A percentile compares a stretch with the other conserved stretches of the same genome.
Conservation (phyloP, 306 rosid genomes). For the Lablab purpureus region DNA sequence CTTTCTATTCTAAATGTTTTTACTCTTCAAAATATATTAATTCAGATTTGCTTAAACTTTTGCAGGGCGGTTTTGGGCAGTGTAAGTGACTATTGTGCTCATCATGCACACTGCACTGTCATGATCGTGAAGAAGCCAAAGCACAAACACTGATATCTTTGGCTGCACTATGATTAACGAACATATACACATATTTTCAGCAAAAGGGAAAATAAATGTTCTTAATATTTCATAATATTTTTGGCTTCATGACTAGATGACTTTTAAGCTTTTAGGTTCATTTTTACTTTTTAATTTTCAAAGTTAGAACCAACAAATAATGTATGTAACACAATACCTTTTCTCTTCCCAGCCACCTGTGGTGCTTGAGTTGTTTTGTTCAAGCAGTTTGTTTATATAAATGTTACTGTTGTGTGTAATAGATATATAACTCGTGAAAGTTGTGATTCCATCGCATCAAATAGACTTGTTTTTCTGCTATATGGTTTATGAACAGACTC, state of each 20-base stretch:
- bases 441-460: not conserved
- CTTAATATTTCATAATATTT: not conserved
- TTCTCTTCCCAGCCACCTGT: not conserved
- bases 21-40: not conserved
- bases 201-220: conserved; percentile 8
- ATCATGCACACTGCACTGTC: conserved; percentile 79
- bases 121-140: conserved; percentile 90
- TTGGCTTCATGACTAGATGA: conserved; percentile 9
- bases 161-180: not conserved
- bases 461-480: not conserved
- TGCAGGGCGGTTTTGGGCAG: conserved; percentile 85
- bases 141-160: conserved; percentile 47
- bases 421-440: not conserved
- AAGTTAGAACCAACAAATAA: not conserved
- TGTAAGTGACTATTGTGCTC: conserved; percentile 87
- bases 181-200: not conserved
- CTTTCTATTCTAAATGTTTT: not conserved
- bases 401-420: not conserved
- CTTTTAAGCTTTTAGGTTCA: conserved; percentile 19
- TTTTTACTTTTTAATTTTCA: not conserved
- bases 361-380: not conserved
- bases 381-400: not conserved
- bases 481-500: not conserved
- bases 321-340: not conserved
- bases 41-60: conserved; percentile 1